Evolutionary conservation across 2,329 filamentous ascomycete genomes (phyloP).

Genomic region (Aspergillus novoparasiticus): DNA sequence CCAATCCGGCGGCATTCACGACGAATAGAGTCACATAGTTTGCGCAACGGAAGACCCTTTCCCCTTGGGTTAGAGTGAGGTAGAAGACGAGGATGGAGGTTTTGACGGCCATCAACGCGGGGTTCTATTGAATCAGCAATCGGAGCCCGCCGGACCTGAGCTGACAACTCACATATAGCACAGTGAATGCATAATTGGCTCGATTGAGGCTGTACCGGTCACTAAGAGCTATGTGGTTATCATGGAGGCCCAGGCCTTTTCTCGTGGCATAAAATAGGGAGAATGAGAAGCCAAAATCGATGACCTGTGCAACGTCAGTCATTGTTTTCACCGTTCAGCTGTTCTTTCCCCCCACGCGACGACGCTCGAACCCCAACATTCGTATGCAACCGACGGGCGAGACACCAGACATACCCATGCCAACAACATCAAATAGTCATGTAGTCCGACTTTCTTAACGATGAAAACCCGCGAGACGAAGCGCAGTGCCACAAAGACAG

Average conservation of each 20-base stretch:
- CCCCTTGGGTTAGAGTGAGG: conserved; percentile 76
- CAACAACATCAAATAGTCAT: conserved; percentile 79
- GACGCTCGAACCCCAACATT: conserved; percentile 1
- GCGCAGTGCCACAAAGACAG: conserved; percentile 73
- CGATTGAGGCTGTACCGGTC: conserved; percentile 42
- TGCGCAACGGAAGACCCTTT: conserved; percentile 75
- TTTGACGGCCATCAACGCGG: conserved; percentile 86
- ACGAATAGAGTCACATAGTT: conserved; percentile 77
- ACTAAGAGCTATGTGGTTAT: conserved; percentile 36
- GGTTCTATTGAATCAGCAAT: conserved; percentile 61
- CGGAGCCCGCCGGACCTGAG: background rate
- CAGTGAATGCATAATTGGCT: conserved; percentile 61
- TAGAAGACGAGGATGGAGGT: conserved; percentile 93
- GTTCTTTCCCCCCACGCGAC: no score
- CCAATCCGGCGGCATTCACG: conserved; percentile 76
- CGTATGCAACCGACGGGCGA: conserved; percentile 1
- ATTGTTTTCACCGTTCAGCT: background rate
- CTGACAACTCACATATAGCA: conserved; percentile 57
- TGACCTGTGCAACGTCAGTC: conserved; percentile 30
- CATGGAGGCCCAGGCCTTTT: conserved; percentile 48
- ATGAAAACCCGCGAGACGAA: conserved; percentile 73
- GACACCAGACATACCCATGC: conserved; percentile 63
- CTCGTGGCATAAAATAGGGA: conserved; percentile 49
- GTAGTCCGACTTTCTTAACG: conserved; percentile 70
- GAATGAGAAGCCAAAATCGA: conserved; percentile 51